phyloP scores from a whole-genome alignment of 495 filamentous ascomycete species.

The Margaritispora aquatica region DNA sequence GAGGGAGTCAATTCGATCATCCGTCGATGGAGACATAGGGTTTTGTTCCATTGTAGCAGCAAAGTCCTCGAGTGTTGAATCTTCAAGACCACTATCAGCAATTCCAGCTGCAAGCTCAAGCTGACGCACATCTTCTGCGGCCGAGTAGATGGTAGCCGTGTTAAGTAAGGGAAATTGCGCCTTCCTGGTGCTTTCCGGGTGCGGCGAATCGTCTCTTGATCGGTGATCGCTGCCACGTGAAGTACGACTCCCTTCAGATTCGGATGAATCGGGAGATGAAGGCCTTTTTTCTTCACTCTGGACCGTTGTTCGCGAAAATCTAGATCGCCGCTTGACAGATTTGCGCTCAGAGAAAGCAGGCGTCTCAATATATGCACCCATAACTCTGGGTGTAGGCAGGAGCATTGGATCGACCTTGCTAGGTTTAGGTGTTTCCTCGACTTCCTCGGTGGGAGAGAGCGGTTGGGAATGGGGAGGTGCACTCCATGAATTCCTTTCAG shows the following conservation, averaged over 20 bases:
- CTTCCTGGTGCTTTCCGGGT: constrained; percentile 7
- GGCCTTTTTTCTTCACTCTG: not conserved
- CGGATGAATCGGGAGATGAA: not conserved
- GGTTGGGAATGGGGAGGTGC: not conserved
- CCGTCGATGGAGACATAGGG: constrained; percentile 15
- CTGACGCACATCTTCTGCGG: constrained; percentile 42
- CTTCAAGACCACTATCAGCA: constrained; percentile 44
- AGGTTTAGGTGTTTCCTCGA: constrained; percentile 40
- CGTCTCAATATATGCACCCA: constrained; percentile 47
- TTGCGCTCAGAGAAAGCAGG: constrained; percentile 27
- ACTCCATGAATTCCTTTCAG: constrained; percentile 44
- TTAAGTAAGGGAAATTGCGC: constrained; percentile 31
- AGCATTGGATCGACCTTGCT: constrained; percentile 33
- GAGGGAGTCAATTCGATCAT: not conserved
- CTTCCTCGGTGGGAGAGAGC: constrained; percentile 14
- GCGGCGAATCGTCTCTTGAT: not conserved
- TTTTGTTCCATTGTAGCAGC: not conserved
- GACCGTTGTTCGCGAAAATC: constrained; percentile 4
- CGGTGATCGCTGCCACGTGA: not conserved
- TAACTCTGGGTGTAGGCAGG: constrained; percentile 43
- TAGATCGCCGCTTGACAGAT: constrained; percentile 12
- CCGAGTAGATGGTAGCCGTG: constrained; percentile 39
- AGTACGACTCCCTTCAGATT: not conserved
- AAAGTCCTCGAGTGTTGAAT: constrained; percentile 43
- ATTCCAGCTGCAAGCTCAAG: constrained; percentile 40